These are phyloP conservation scores for Artomyces pyxidatus DNA, from an alignment of 768 basidiomycete species.

Conservation along the genomic window DNA sequence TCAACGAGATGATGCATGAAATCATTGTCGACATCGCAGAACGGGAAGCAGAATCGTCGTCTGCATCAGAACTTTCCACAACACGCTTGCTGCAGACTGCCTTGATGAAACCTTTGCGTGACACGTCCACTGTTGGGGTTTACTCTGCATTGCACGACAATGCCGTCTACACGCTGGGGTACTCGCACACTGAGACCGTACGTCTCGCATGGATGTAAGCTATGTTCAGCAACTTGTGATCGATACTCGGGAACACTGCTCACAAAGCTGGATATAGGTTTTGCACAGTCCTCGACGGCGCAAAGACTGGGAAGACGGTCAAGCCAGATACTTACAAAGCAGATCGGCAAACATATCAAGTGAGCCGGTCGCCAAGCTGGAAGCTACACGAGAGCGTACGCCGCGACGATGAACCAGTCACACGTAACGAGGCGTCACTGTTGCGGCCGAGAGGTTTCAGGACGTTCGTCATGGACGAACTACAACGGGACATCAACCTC, in stretches of 20 bases:
- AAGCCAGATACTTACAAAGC: constrained; percentile 21
- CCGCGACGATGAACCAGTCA: background rate
- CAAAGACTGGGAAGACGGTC: constrained; percentile 51
- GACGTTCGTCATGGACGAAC: constrained; percentile 38
- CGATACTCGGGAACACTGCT: background rate
- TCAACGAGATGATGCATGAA: constrained; percentile 36
- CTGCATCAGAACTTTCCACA: constrained; percentile 17
- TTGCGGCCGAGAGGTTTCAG: constrained; percentile 17
- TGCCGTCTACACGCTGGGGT: constrained; percentile 45
- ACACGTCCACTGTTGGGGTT: constrained; percentile 39
- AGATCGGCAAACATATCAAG: constrained; percentile 14
- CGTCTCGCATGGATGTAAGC: constrained; percentile 49
- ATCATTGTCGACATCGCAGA: too few relatives aligned
- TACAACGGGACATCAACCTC: constrained; percentile 23
- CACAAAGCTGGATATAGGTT: constrained; percentile 28
- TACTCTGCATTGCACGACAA: constrained; percentile 50
- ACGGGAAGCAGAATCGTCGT: constrained; percentile 28
- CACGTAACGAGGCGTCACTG: constrained; percentile 30
- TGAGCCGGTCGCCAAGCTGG: constrained; percentile 23
- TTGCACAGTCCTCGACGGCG: constrained; percentile 47
- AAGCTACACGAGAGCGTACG: constrained; percentile 7
- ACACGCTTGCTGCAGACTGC: constrained; percentile 37
- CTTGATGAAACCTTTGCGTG: constrained; percentile 41
- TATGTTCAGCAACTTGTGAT: background rate
- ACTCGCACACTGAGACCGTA: constrained; percentile 37